A percentile compares a stretch with the other conserved stretches of the same genome.
phyloP scores from a whole-genome alignment of 164 flowering plant genomes.

The Kalanchoe fedtschenkoi region DNA sequence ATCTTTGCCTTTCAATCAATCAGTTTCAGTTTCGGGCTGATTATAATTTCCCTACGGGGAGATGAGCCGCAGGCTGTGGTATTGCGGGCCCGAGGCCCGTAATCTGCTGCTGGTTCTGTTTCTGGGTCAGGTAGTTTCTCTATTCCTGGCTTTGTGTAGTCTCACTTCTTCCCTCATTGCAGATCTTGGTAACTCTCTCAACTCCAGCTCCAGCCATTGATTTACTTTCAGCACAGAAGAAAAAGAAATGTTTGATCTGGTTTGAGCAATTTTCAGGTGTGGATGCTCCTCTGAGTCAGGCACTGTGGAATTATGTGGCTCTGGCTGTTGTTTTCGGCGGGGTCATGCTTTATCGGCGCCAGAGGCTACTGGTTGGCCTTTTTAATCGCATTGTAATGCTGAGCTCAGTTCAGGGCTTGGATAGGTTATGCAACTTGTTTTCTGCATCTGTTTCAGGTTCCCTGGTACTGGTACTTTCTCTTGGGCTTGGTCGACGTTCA shows the following conservation, averaged over 20 bases:
- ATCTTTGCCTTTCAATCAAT: too few relatives aligned
- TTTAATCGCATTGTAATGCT: not conserved
- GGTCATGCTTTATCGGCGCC: conserved; percentile 42
- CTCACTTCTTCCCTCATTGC: conserved; percentile 49
- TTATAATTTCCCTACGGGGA: too few relatives aligned
- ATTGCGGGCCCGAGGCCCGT: not conserved
- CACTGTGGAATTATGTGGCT: conserved; percentile 31
- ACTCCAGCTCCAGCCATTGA: too few relatives aligned
- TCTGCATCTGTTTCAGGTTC: conserved; percentile 32
- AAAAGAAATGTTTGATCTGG: not conserved
- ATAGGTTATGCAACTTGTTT: too few relatives aligned
- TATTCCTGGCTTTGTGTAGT: conserved; percentile 29
- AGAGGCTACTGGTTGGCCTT: conserved; percentile 35
- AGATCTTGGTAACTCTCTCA: conserved; percentile 22
- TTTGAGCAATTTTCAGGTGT: conserved; percentile 35
- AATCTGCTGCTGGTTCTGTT: conserved; percentile 13
- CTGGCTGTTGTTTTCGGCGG: conserved; percentile 57
- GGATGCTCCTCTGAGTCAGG: conserved; percentile 55
- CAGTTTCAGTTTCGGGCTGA: too few relatives aligned
- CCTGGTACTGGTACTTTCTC: conserved; percentile 78
- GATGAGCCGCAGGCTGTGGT: too few relatives aligned
- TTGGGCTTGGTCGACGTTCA: conserved; percentile 71
- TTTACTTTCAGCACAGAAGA: too few relatives aligned
- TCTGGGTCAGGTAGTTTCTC: conserved; percentile 53
- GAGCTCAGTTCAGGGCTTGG: too few relatives aligned